These are phyloP conservation scores for Vigna mungo DNA, from an alignment of 306 rosid genomes.

Conservation along the genomic window DNA sequence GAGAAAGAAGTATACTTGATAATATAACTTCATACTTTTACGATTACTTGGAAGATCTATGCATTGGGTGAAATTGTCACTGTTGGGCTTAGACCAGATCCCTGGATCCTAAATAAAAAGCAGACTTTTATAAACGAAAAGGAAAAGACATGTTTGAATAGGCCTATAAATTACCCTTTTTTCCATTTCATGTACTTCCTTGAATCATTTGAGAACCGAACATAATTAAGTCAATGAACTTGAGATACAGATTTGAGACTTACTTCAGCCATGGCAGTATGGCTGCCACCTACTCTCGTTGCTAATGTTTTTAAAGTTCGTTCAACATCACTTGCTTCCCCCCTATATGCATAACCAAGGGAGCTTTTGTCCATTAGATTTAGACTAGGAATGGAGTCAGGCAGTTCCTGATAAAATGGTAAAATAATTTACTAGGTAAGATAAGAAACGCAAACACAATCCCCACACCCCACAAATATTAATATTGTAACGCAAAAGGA, in stretches of 20 bases:
- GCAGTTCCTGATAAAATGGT: constrained; percentile 59
- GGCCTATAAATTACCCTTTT: constrained; percentile 1
- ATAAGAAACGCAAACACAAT: constrained; percentile 36
- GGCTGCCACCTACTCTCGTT: constrained; percentile 55
- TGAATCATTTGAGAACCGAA: constrained; percentile 30
- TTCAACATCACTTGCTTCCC: constrained; percentile 65
- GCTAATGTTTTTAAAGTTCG: constrained; percentile 69
- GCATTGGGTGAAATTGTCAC: constrained; percentile 81
- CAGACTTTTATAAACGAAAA: constrained; percentile 46
- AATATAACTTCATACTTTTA: constrained; percentile 60
- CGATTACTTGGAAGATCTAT: constrained; percentile 59
- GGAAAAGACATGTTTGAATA: constrained; percentile 2
- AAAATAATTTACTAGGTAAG: constrained; percentile 36
- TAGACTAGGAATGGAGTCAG: constrained; percentile 51
- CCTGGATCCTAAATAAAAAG: constrained; percentile 68
- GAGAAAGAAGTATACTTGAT: constrained; percentile 40
- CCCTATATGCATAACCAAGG: constrained; percentile 55
- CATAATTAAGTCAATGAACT: constrained; percentile 35
- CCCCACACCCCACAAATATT: constrained; percentile 26
- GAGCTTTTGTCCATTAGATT: constrained; percentile 58
- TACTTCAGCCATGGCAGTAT: constrained; percentile 59
- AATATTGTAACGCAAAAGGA: not conserved
- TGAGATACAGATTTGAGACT: constrained; percentile 45
- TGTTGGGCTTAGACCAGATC: constrained; percentile 76
- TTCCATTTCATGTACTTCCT: constrained; percentile 1